phyloP scores from a whole-genome alignment of 192 early-diverging fungal species.

The Gamsiella multidivaricata region DNA sequence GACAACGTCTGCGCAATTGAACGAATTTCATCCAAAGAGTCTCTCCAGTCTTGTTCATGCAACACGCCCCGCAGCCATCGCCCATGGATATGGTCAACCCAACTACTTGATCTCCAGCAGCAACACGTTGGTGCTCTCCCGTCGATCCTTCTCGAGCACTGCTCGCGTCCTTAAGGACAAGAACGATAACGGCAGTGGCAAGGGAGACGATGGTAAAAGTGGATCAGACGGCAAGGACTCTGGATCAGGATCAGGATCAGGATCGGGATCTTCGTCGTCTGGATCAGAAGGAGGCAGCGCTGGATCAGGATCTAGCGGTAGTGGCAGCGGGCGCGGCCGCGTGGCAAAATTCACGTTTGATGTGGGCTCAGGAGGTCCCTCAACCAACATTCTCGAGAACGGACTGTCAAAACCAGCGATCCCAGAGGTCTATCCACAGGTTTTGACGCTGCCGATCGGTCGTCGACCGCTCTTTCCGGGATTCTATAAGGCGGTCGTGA shows the following conservation, averaged over 20 bases:
- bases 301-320: slow-evolving; percentile 30
- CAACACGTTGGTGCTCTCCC: slow-evolving; percentile 11
- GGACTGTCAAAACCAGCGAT: slow-evolving; percentile 81
- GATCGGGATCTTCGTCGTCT: slow-evolving; percentile 23
- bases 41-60: slow-evolving; percentile 15
- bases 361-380: slow-evolving; percentile 50
- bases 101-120: neutral
- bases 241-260: slow-evolving; percentile 27
- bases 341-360: slow-evolving; percentile 48
- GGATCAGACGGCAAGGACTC: slow-evolving; percentile 36
- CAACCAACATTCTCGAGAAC: slow-evolving; percentile 68
- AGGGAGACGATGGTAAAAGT: slow-evolving; percentile 21
- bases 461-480: slow-evolving; percentile 95
- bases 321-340: slow-evolving; percentile 19
- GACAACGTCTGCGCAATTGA: slow-evolving; percentile 23
- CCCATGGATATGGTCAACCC: neutral
- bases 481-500: slow-evolving; percentile 97
- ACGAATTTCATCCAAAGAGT: slow-evolving; percentile 27
- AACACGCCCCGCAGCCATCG: neutral
- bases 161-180: slow-evolving; percentile 42
- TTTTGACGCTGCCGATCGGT: slow-evolving; percentile 93
- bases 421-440: slow-evolving; percentile 93
- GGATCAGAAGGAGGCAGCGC: slow-evolving; percentile 16
- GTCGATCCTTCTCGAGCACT: slow-evolving; percentile 41
- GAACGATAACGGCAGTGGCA: slow-evolving; percentile 7